phyloP scores from a whole-genome alignment of 768 basidiomycete genomes.

The Podaxis mareebaensis region DNA sequence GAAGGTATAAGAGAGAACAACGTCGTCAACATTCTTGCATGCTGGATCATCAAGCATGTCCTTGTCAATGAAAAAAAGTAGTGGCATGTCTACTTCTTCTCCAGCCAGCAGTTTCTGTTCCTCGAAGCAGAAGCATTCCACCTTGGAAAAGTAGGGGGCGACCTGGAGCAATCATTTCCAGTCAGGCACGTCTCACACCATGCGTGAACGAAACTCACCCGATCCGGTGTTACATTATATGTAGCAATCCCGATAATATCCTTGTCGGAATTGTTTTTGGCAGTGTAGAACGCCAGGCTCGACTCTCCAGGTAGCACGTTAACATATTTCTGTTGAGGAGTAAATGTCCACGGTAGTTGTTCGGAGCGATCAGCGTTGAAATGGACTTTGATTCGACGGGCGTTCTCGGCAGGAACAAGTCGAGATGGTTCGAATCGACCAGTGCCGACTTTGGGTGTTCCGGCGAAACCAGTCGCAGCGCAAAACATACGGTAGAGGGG shows the following conservation, averaged over 20 bases:
- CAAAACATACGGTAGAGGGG: conserved; percentile 98
- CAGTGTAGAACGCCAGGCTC: conserved; percentile 93
- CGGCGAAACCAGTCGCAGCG: conserved; percentile 94
- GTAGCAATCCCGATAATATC: conserved; percentile 99
- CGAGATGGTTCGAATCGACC: conserved; percentile 84
- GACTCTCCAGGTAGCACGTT: conserved; percentile 94
- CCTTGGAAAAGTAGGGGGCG: conserved; percentile 98
- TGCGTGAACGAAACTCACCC: conserved; percentile 53
- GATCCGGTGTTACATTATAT: conserved; percentile 97
- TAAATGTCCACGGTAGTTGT: conserved; percentile 90
- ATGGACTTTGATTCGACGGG: conserved; percentile 84
- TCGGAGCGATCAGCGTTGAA: conserved; percentile 95
- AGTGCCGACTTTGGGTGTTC: conserved; percentile 88
- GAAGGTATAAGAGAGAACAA: conserved; percentile 96
- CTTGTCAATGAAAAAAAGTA: conserved; percentile 98
- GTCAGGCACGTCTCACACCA: background rate
- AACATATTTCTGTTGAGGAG: conserved; percentile 87
- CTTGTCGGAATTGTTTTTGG: conserved; percentile 78
- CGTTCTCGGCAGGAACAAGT: conserved; percentile 70
- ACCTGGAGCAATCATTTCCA: conserved; percentile 49
- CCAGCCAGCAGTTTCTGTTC: conserved; percentile 93
- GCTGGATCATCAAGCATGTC: conserved; percentile 93
- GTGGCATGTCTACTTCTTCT: conserved; percentile 97
- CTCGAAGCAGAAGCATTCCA: conserved; percentile 99
- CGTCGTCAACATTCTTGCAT: conserved; percentile 83